Evolutionary conservation across 805 yeast genomes (phyloP).

Genomic region (Metschnikowia aberdeeniae): DNA sequence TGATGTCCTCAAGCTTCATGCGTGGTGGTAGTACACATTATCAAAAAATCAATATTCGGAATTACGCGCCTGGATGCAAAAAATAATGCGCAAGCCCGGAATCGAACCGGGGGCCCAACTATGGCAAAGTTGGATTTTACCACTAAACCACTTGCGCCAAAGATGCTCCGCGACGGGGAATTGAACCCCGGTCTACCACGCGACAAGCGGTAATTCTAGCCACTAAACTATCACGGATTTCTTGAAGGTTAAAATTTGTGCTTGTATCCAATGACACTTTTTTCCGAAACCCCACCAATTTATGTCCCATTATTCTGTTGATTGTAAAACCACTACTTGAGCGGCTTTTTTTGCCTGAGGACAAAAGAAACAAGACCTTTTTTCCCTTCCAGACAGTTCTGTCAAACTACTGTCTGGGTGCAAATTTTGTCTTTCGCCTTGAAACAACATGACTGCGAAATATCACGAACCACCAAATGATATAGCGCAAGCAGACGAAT

Average conservation of each 20-base stretch:
- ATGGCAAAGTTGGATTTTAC: conserved; percentile 18
- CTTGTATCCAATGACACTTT: too few relatives aligned
- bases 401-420: too few relatives aligned
- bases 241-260: background rate
- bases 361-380: too few relatives aligned
- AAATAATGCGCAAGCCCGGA: conserved; percentile 21
- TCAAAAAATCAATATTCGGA: background rate
- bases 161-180: conserved; percentile 22
- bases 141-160: conserved; percentile 21
- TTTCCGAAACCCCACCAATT: too few relatives aligned
- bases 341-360: too few relatives aligned
- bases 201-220: conserved; percentile 23
- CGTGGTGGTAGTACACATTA: background rate
- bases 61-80: conserved; percentile 3
- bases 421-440: background rate
- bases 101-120: conserved; percentile 22
- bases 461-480: too few relatives aligned
- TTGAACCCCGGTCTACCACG: conserved; percentile 24
- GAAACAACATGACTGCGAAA: too few relatives aligned
- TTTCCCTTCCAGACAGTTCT: too few relatives aligned
- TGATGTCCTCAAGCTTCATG: conserved; percentile 14
- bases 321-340: too few relatives aligned
- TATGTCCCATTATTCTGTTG: too few relatives aligned
- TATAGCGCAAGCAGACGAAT: too few relatives aligned
- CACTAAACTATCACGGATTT: conserved; percentile 22